Evolutionary conservation across 2,329 filamentous ascomycete species (phyloP).

Genomic region (Orbilia blumenaviensis): DNA sequence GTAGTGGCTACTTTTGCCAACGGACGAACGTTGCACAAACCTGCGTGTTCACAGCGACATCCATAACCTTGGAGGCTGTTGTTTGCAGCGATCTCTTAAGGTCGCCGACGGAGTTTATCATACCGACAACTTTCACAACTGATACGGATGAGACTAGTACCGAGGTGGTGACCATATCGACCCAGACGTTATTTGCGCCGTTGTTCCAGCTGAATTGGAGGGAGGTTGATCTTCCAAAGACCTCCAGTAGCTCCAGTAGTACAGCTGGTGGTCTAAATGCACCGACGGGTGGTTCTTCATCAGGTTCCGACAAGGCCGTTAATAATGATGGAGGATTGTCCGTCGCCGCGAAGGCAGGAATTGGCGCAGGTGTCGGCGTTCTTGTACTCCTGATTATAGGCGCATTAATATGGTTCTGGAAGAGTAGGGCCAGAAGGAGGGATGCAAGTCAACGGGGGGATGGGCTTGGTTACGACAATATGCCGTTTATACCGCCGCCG

Average conservation of each 20-base stretch:
- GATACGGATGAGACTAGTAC: neutral
- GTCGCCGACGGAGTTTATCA: neutral
- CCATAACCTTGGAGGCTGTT: neutral
- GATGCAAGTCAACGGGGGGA: too few relatives aligned
- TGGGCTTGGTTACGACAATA: neutral
- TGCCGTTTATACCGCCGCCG: neutral
- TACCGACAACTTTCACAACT: neutral
- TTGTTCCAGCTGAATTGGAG: neutral
- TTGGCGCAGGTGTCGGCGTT: neutral
- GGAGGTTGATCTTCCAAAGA: neutral
- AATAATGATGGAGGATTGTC: neutral
- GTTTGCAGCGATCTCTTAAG: neutral
- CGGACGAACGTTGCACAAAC: neutral
- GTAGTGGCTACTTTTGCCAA: neutral
- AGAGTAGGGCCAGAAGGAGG: neutral
- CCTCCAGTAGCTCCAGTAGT: neutral
- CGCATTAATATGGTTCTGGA: neutral
- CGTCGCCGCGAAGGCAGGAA: neutral
- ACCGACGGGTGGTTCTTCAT: neutral
- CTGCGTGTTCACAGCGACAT: neutral
- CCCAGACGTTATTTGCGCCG: neutral
- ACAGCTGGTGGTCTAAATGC: neutral
- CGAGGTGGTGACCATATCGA: neutral
- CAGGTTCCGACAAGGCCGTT: neutral
- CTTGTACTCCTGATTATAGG: neutral